These are phyloP conservation scores for Russula abietina DNA, from an alignment of 768 basidiomycete species.

Conservation along the genomic window DNA sequence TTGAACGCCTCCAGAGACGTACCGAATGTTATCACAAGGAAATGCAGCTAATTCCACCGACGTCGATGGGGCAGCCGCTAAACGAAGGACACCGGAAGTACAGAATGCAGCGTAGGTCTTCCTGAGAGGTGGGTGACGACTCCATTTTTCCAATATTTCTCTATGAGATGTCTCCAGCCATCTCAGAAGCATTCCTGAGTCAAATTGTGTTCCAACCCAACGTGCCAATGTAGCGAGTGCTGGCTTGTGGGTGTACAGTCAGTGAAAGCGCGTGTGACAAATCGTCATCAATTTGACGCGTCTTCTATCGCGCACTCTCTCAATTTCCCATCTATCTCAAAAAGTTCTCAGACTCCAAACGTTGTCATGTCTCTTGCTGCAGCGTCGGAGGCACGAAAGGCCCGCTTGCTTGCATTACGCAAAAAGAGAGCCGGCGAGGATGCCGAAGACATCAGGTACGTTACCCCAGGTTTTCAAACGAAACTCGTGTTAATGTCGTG, in stretches of 20 bases:
- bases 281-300: conserved; percentile 9
- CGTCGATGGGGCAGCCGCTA: background rate
- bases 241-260: background rate
- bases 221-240: background rate
- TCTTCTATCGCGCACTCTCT: background rate
- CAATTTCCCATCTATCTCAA: background rate
- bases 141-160: conserved; percentile 25
- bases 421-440: conserved; percentile 60
- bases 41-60: conserved; percentile 54
- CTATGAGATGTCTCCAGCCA: conserved; percentile 33
- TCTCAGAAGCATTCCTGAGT: conserved; percentile 28
- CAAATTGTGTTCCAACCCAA: background rate
- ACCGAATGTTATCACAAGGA: conserved; percentile 67
- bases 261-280: conserved; percentile 13
- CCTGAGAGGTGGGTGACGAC: background rate
- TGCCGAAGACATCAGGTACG: conserved; percentile 40
- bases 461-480: conserved; percentile 22
- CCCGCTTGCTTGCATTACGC: conserved; percentile 69
- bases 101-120: conserved; percentile 2
- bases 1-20: conserved; percentile 7
- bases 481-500: background rate
- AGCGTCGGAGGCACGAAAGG: conserved; percentile 75
- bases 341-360: background rate
- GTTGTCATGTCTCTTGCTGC: conserved; percentile 60
- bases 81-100: conserved; percentile 8